phyloP scores from a whole-genome alignment of 257 asterid genomes.

The Schizonepeta tenuifolia region DNA sequence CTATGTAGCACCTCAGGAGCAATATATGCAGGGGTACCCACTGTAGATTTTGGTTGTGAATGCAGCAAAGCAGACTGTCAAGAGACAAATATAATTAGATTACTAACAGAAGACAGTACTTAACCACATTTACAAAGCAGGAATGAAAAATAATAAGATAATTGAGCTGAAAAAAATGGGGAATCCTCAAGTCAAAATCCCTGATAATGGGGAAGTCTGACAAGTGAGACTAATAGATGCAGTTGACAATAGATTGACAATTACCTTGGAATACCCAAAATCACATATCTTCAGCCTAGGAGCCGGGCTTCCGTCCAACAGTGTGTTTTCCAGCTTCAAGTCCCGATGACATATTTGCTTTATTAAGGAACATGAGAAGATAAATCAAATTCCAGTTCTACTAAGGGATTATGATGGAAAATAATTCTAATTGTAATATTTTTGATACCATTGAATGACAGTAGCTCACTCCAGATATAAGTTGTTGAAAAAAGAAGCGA shows the following conservation, averaged over 20 bases:
- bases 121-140: not conserved
- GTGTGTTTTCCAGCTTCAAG: conserved; percentile 84
- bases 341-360: conserved; percentile 94
- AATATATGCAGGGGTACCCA: conserved; percentile 91
- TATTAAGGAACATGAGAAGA: conserved; percentile 36
- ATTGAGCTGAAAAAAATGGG: not conserved
- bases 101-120: conserved; percentile 7
- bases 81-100: conserved; percentile 32
- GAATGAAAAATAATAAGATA: conserved; percentile 14
- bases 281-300: conserved; percentile 91
- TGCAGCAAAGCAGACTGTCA: conserved; percentile 84
- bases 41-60: conserved; percentile 93
- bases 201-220: not conserved
- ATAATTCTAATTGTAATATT: not conserved
- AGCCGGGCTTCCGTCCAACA: conserved; percentile 91
- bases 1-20: conserved; percentile 85
- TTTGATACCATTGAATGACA: conserved; percentile 77
- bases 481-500: conserved; percentile 90
- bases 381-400: not conserved
- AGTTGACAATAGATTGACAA: not conserved
- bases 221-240: not conserved
- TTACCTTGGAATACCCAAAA: conserved; percentile 94
- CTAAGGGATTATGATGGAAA: not conserved
- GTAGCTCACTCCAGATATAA: conserved; percentile 94
- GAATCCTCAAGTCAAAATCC: not conserved